Conservation (phyloP, 2,329 filamentous ascomycete genomes). For the Cladophialophora exuberans region DNA sequence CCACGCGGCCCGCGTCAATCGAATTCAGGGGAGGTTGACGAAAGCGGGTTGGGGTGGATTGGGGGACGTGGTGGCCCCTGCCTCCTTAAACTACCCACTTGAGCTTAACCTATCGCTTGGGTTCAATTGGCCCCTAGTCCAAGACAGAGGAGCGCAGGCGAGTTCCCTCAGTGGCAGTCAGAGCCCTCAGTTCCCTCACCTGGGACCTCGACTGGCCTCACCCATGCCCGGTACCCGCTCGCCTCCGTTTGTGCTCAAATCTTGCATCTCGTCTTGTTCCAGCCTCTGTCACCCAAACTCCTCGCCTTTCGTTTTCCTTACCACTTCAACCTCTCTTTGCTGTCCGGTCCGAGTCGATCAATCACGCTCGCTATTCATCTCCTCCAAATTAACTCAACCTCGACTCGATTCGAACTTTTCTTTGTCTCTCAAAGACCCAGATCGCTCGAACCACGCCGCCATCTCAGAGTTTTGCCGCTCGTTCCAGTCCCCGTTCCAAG, state of each 20-base stretch:
- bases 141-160: background rate
- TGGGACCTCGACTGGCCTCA: too few relatives aligned
- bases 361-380: conserved; percentile 25
- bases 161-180: too few relatives aligned
- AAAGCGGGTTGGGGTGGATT: background rate
- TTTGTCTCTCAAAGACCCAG: conserved; percentile 17
- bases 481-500: conserved; percentile 22
- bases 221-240: too few relatives aligned
- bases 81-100: background rate
- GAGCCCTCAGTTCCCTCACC: too few relatives aligned
- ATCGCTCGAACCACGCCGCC: conserved; percentile 11
- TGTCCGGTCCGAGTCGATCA: too few relatives aligned
- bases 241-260: conserved; percentile 11
- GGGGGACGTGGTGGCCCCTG: background rate
- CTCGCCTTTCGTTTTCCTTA: background rate
- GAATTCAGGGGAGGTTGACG: background rate
- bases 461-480: conserved; percentile 20
- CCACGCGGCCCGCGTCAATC: conserved; percentile 5
- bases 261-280: conserved; percentile 28
- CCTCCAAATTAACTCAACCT: conserved; percentile 1
- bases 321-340: too few relatives aligned
- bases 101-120: background rate
- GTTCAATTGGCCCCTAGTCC: background rate
- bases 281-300: conserved; percentile 25
- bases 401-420: conserved; percentile 16